Conservation (phyloP, 305 asterid genomes). For the Stenogyne calaminthoides region DNA sequence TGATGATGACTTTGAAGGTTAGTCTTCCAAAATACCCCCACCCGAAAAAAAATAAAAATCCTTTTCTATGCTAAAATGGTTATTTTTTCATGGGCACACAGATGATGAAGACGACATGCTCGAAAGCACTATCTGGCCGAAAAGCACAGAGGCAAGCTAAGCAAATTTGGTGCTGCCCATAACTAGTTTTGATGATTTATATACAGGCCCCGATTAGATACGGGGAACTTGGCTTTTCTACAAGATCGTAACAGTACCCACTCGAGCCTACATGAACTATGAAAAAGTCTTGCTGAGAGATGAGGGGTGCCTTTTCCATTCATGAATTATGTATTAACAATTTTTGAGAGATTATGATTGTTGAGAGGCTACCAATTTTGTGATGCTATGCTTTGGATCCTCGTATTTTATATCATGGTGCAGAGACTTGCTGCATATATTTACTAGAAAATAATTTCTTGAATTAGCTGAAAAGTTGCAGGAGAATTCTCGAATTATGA, state of each 20-base stretch:
- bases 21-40: background rate
- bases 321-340: constrained; percentile 7
- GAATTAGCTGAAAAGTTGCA: background rate
- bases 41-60: background rate
- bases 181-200: constrained; percentile 6
- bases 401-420: background rate
- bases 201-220: constrained; percentile 10
- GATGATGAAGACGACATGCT: constrained; percentile 97
- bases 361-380: background rate
- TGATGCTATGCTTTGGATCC: background rate
- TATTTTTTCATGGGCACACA: constrained; percentile 26
- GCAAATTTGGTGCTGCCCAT: background rate
- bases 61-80: background rate
- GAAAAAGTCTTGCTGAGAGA: constrained; percentile 12
- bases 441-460: background rate
- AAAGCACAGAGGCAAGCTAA: constrained; percentile 47
- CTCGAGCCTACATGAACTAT: constrained; percentile 1
- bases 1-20: constrained; percentile 93
- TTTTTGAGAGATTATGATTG: constrained; percentile 18
- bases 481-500: background rate
- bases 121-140: constrained; percentile 95
- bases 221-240: background rate
- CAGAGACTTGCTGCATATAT: background rate
- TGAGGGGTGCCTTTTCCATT: constrained; percentile 14
- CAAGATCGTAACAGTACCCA: background rate